Base-by-base conservation (phyloP, 2,329 filamentous ascomycete genomes). In the Verticillium albo-atrum region DNA sequence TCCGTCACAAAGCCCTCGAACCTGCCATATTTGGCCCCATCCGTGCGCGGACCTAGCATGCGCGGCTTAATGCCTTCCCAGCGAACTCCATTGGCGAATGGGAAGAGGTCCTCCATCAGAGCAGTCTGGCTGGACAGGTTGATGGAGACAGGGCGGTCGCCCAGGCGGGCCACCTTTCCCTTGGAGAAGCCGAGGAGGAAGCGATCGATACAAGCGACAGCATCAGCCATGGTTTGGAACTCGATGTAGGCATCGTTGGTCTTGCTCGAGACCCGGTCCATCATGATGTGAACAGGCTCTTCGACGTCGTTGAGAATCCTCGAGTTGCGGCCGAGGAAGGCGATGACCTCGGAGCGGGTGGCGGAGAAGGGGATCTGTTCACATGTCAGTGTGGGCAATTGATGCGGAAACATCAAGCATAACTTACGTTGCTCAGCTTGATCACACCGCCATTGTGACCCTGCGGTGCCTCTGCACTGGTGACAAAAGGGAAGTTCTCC, bases 101-200 rank as follows among this genome's bases (percentile, higher is more conserved):
- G 85, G 65, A 89, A 89, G 20, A 89, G 70, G n/a, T 84, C 80
- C 63, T 74, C 76, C 85, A 89, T 87, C 17, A 89, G 74, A 6
- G 73, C 73, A 0, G 74, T 76, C 66, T 86, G 83, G 63, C 79
- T 82, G 0, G 84, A 83, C 2, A 88, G 68, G 62, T 82, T 78
- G 9, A 89, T 71, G 2, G 84, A 81, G 26, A 88, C 78, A 17
- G 79, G 76, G 1, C 86, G 83, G 54, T 82, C 79, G 0, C 85
- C 85, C 5, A 89, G 75, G 28, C 82, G 82, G 52, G 74, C 73
- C 26, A 74, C 68, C 4, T 82, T 78, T 4, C 77, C 77, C 23
- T 68, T 69, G 15, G 68, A 63, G 5, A 68, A 62, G 54, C 77
- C 75, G 14, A 69, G 66, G 27, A 79, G 74, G 59, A 82, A 78